phyloP scores from a whole-genome alignment of 176 grass and related monocot genomes.

The Hordeum marinum region DNA sequence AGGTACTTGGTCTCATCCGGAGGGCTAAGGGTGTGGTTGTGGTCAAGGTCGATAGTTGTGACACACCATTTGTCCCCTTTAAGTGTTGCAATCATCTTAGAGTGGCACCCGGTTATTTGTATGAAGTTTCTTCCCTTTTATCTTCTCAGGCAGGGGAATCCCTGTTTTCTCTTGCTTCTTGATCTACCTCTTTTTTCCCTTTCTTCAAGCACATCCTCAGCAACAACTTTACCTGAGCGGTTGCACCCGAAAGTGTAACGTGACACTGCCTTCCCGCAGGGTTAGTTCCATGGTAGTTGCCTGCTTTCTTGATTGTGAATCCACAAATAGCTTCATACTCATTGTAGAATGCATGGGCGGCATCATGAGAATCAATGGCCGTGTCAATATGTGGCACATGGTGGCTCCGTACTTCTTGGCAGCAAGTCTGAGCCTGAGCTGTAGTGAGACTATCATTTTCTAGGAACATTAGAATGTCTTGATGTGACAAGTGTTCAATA shows the following conservation, averaged over 20 bases:
- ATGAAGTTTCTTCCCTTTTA: too few relatives aligned
- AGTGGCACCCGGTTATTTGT: not conserved
- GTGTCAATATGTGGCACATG: not conserved
- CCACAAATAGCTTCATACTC: not conserved
- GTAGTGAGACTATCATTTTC: not conserved
- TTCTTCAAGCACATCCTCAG: not conserved
- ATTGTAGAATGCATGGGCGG: not conserved
- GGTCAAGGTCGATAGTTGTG: rapidly evolving
- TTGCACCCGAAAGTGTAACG: not conserved
- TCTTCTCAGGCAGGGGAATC: too few relatives aligned
- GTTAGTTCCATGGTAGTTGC: not conserved
- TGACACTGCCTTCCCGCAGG: too few relatives aligned
- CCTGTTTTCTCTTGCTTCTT: too few relatives aligned
- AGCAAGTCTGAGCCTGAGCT: too few relatives aligned
- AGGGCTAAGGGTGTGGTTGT: not conserved
- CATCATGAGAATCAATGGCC: not conserved
- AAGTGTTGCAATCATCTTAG: not conserved
- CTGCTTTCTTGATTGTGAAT: not conserved
- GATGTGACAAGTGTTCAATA: not conserved
- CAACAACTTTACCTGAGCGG: not conserved
- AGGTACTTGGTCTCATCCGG: not conserved
- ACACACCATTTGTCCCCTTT: not conserved
- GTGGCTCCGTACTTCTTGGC: not conserved
- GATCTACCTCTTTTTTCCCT: not conserved
- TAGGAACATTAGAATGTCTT: not conserved